Evolutionary conservation across 208 protist species (phyloP), one percentile per base, ranked within the genome.

Genomic region (Acanthamoeba triangularis): DNA sequence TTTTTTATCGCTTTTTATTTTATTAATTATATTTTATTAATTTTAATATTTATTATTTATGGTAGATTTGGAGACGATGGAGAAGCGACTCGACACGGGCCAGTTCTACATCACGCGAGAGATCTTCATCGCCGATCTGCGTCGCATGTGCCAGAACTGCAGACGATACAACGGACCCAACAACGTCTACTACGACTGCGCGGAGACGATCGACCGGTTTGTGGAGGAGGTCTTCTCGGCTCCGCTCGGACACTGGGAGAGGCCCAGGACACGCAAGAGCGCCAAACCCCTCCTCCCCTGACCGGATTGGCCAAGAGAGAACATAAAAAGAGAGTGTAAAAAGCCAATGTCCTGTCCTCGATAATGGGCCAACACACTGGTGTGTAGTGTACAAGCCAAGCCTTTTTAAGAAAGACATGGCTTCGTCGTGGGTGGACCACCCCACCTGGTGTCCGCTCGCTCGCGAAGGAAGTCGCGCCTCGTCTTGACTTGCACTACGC

Each of bases 61-160:
- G n/a, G 37, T 41, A 41, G 96, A 97, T 90, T 59, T 98, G 2
- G 13, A 41, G 30, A 96, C 61, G 28, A 97, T 98, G 10, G 76
- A 87, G 37, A 16, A 67, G 33, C 23, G 94, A 49, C n/a, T 97
- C 0, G 47, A 95, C n/a, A 37, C 13, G 20, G 72, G 82, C 11
- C 37, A 74, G 1, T 97, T 98, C 65, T 98, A 98, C 74, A 69
- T 91, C 49, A 96, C 85, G 14, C 80, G 93, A 18, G 97, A 97
- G 56, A 95, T 95, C 56, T 97, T 98, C 56, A 20, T 93, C 4
- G 84, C 95, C 10, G 98, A 98, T 91, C 6, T 98, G 18, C 41
- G 69, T n/a, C 95, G 96, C 76, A 98, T 98, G 90, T 88, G 80
- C 30, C 14, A 88, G 28, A 88, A 88, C 30, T 88, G 80, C 69